phyloP scores from a whole-genome alignment of 2,329 filamentous ascomycete genomes.

The Phoma sp. region DNA sequence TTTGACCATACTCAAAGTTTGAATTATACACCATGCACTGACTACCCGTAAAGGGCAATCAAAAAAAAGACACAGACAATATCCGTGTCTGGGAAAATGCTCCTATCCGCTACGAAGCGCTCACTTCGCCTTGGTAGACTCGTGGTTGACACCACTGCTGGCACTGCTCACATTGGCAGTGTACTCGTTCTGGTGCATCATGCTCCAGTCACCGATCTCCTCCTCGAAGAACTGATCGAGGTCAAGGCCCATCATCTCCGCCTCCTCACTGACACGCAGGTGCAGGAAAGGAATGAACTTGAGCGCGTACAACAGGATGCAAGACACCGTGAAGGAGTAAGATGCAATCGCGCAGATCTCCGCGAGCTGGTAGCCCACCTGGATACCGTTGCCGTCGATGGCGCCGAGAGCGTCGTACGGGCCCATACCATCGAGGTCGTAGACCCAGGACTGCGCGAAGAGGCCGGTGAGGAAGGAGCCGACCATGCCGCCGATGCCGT shows the following conservation, averaged over 20 bases:
- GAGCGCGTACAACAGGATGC: slow-evolving; percentile 58
- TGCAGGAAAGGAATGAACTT: slow-evolving; percentile 63
- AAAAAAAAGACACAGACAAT: too few species aligned
- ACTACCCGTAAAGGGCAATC: too few species aligned
- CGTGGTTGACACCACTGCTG: slow-evolving; percentile 28
- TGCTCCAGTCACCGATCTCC: slow-evolving; percentile 60
- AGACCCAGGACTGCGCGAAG: slow-evolving; percentile 59
- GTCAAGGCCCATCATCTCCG: slow-evolving; percentile 62
- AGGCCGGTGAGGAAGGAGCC: slow-evolving; percentile 65
- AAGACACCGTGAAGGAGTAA: slow-evolving; percentile 61
- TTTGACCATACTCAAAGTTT: too few species aligned
- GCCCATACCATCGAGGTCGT: slow-evolving; percentile 56
- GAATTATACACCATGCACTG: too few species aligned
- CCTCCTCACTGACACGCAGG: slow-evolving; percentile 61
- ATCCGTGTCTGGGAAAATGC: too few species aligned
- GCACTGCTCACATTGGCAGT: slow-evolving; percentile 27
- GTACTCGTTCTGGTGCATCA: slow-evolving; percentile 41
- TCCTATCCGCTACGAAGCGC: too few species aligned
- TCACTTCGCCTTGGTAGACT: not conserved
- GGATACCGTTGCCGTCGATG: slow-evolving; percentile 62
- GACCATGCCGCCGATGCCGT: slow-evolving; percentile 63
- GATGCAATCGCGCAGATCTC: slow-evolving; percentile 61
- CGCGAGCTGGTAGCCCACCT: slow-evolving; percentile 62
- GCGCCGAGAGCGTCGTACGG: slow-evolving; percentile 54
- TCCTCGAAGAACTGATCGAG: slow-evolving; percentile 63